These are phyloP conservation scores for Oleoguttula mirabilis DNA, from an alignment of 495 filamentous ascomycete species.

Conservation along the genomic window DNA sequence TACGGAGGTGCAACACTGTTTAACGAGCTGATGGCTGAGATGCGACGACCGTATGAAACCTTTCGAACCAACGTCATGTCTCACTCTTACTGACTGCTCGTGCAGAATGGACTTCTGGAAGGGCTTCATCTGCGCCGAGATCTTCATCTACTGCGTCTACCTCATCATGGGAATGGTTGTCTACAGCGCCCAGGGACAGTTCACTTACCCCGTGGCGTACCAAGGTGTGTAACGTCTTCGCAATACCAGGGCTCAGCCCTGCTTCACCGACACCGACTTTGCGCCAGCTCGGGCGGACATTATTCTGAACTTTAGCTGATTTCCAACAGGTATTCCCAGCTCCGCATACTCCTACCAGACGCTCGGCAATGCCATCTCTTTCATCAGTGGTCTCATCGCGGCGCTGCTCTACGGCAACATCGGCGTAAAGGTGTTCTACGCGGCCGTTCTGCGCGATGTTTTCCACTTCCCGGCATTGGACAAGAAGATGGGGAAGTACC, in stretches of 20 bases:
- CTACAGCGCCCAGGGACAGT: conserved; percentile 17
- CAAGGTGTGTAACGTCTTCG: conserved; percentile 11
- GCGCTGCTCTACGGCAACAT: conserved; percentile 21
- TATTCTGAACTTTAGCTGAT: neutral
- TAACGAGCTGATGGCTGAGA: conserved; percentile 21
- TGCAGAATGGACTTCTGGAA: conserved; percentile 22
- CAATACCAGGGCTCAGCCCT: neutral
- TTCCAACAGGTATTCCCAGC: neutral
- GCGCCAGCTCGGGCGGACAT: too few relatives aligned
- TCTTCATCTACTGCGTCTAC: conserved; percentile 19
- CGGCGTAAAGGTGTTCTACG: conserved; percentile 22
- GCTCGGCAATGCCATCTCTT: conserved; percentile 18
- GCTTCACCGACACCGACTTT: too few relatives aligned
- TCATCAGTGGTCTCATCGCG: conserved; percentile 20
- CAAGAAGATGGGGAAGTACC: conserved; percentile 8
- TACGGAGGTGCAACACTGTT: conserved; percentile 21
- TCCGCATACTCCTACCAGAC: conserved; percentile 15
- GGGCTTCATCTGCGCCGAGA: conserved; percentile 14
- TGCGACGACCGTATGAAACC: conserved; percentile 13
- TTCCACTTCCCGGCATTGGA: conserved; percentile 15
- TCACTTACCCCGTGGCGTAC: conserved; percentile 9
- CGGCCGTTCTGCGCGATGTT: conserved; percentile 16
- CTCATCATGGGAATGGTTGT: conserved; percentile 18
- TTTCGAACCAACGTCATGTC: neutral
- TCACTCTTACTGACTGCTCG: neutral